Conservation (phyloP, 176 grass and related monocot species). For the Ensete glaucum region DNA sequence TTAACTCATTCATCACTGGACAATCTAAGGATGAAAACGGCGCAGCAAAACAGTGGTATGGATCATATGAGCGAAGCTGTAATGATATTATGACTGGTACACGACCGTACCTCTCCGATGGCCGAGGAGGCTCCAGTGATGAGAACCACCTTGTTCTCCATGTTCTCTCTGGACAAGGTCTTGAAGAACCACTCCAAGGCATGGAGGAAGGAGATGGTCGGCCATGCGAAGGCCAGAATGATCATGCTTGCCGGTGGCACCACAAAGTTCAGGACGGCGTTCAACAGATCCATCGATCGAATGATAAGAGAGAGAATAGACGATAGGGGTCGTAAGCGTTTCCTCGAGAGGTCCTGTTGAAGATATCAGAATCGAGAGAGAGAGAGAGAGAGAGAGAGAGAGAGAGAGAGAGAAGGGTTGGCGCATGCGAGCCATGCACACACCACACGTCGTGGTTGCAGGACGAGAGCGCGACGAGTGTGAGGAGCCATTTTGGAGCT, state of each 20-base stretch:
- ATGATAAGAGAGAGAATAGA: not conserved
- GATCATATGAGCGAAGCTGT: too few relatives aligned
- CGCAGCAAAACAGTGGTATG: too few relatives aligned
- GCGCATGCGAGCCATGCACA: not conserved
- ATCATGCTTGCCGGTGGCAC: conserved; percentile 95
- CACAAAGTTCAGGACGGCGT: conserved; percentile 56
- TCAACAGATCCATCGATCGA: conserved; percentile 31
- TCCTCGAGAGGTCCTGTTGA: not conserved
- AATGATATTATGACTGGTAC: too few relatives aligned
- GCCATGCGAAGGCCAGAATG: conserved; percentile 83
- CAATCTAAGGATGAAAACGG: too few relatives aligned
- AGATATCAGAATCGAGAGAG: not conserved
- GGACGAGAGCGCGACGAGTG: conserved; percentile 3
- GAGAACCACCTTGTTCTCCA: conserved; percentile 67
- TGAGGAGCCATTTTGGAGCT: not conserved
- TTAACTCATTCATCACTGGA: too few relatives aligned
- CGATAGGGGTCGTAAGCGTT: not conserved
- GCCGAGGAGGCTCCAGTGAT: conserved; percentile 78
- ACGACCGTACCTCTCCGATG: conserved; percentile 47
- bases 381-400: conserved; percentile 9
- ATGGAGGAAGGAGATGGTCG: conserved; percentile 60
- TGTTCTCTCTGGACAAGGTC: conserved; percentile 54
- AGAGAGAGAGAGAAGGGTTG: conserved; percentile 4
- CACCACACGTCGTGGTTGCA: conserved; percentile 2
- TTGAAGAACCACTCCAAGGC: conserved; percentile 50